Evolutionary conservation across 129 eudicot species (phyloP).

Genomic region (Chrysanthemum seticuspe): DNA sequence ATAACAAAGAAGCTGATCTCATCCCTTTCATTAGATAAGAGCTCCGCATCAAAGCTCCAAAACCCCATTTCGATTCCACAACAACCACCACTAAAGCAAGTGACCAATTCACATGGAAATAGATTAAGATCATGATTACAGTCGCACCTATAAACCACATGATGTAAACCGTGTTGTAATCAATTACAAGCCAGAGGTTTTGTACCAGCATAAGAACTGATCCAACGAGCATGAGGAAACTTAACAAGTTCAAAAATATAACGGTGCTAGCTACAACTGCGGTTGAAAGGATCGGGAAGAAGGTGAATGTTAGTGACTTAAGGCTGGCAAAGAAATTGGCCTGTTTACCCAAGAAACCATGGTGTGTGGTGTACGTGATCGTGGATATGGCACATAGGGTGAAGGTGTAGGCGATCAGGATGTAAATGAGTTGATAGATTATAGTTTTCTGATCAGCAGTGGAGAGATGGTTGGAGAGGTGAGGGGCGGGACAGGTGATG

Average conservation of each 20-base stretch:
- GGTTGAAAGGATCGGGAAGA: slow-evolving; percentile 50
- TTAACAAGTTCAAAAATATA: slow-evolving; percentile 9
- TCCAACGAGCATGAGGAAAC: slow-evolving; percentile 7
- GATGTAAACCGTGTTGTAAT: slow-evolving; percentile 25
- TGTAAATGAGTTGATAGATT: not conserved
- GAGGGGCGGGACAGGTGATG: slow-evolving; percentile 30
- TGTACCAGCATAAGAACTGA: slow-evolving; percentile 2
- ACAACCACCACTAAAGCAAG: slow-evolving; percentile 49
- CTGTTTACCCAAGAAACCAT: slow-evolving; percentile 51
- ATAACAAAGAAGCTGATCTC: slow-evolving; percentile 36
- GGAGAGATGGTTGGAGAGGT: slow-evolving; percentile 14
- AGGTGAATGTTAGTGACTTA: slow-evolving; percentile 32
- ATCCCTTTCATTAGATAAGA: slow-evolving; percentile 46
- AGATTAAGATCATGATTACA: slow-evolving; percentile 16
- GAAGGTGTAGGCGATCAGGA: not conserved
- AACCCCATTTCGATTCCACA: slow-evolving; percentile 66
- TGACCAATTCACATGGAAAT: slow-evolving; percentile 48
- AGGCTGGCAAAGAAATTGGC: slow-evolving; percentile 42
- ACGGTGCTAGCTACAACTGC: slow-evolving; percentile 8
- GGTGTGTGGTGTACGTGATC: slow-evolving; percentile 53
- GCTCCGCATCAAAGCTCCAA: slow-evolving; percentile 53
- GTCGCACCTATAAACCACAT: not conserved
- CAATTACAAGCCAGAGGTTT: slow-evolving; percentile 35
- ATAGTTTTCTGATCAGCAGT: not conserved
- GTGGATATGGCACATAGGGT: slow-evolving; percentile 15